phyloP scores from a whole-genome alignment of 345 rosid species.

The Citrus mangshanensis region DNA sequence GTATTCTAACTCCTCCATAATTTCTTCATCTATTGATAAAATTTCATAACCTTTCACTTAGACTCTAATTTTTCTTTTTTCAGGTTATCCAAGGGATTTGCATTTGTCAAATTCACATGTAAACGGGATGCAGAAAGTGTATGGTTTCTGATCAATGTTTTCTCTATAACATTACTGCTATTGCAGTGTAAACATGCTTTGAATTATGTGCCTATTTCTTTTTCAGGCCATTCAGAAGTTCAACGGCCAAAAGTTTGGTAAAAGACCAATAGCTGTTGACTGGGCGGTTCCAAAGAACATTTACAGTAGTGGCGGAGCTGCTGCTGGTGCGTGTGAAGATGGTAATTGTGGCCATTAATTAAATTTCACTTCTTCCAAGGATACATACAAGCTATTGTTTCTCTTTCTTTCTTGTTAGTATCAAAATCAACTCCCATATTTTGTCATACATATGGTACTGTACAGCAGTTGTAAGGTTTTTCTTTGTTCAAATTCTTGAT shows the following conservation, averaged over 20 bases:
- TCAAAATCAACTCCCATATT: not conserved
- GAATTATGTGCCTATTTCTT: not conserved
- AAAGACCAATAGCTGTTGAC: constrained; percentile 89
- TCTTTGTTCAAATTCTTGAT: not conserved
- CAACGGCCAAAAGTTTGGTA: constrained; percentile 67
- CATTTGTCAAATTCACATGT: constrained; percentile 89
- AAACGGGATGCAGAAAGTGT: constrained; percentile 89
- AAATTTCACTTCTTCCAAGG: not conserved
- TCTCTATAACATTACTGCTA: not conserved
- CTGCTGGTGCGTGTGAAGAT: constrained; percentile 44
- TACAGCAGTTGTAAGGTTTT: not conserved
- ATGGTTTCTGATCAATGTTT: constrained; percentile 24
- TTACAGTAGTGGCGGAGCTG: constrained; percentile 44
- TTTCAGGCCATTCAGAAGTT: constrained; percentile 88
- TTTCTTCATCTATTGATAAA: not conserved
- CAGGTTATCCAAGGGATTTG: constrained; percentile 92
- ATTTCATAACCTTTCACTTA: not conserved
- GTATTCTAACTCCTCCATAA: constrained; percentile 33
- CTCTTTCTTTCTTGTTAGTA: not conserved
- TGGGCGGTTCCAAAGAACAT: constrained; percentile 96
- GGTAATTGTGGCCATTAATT: constrained; percentile 40
- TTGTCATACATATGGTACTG: not conserved
- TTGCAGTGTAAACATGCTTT: constrained; percentile 10
- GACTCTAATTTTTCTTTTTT: constrained; percentile 17
- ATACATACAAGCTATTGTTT: not conserved